These are phyloP conservation scores for Basidioascus undulatus DNA, from an alignment of 768 basidiomycete genomes.

Conservation along the genomic window DNA sequence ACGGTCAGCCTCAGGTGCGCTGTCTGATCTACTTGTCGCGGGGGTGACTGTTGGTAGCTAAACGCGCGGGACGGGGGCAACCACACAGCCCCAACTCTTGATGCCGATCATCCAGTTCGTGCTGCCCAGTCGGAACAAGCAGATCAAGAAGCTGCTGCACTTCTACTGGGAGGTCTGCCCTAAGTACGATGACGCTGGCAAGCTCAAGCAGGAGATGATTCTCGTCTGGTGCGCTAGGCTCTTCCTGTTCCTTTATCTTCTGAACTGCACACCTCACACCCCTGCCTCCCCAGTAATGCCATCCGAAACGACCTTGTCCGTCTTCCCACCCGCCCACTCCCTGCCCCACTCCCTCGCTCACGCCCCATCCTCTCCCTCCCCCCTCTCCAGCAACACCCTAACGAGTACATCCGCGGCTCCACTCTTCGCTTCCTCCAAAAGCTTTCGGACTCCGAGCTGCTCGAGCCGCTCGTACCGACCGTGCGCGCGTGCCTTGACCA, in stretches of 20 bases:
- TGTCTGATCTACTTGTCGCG: neutral
- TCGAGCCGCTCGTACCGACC: constrained; percentile 85
- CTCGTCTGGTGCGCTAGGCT: constrained; percentile 90
- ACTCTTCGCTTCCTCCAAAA: constrained; percentile 91
- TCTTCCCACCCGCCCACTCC: too few relatives aligned
- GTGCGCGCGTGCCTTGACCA: constrained; percentile 88
- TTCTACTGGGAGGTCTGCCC: constrained; percentile 61
- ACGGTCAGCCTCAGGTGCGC: constrained; percentile 76
- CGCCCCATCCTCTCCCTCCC: neutral
- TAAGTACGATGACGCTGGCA: constrained; percentile 87
- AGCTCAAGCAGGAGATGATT: constrained; percentile 99
- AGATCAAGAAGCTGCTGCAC: constrained; percentile 73
- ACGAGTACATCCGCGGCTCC: constrained; percentile 97
- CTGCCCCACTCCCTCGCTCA: neutral
- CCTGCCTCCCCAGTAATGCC: constrained; percentile 40
- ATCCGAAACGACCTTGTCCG: constrained; percentile 88
- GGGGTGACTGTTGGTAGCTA: too few relatives aligned
- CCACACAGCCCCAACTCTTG: constrained; percentile 57
- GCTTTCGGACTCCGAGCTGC: constrained; percentile 71
- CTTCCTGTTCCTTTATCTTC: constrained; percentile 10
- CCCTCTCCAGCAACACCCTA: constrained; percentile 68
- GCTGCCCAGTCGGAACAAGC: constrained; percentile 83
- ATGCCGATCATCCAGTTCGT: constrained; percentile 99
- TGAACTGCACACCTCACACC: constrained; percentile 3
- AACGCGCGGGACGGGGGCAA: too few relatives aligned